Evolutionary conservation across 441 rosid genomes (phyloP), one percentile per base, ranked within the genome.

Genomic region (California macrophylla): DNA sequence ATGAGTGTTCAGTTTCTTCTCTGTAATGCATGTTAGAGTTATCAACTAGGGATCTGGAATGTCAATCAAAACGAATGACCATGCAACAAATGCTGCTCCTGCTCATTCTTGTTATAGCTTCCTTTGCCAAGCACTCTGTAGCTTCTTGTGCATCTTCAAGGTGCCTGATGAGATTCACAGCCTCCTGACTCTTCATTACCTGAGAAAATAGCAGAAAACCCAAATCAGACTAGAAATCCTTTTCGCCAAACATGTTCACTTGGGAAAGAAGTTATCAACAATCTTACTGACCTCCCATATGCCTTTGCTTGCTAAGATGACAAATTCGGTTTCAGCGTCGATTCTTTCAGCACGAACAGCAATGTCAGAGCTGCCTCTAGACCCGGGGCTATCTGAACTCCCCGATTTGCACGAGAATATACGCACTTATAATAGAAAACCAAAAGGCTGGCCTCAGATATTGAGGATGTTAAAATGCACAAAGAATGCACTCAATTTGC

Each of bases 121-220:
- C 97, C 69, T 84, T 87, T 21, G 95, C 82, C 65, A 91, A 79
- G 75, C 90, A 86, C 69, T 86, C 83, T 0, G 95, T 89, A 26
- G 97, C 97, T 82, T 81, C 84, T 79, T 83, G 84, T 34, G 97
- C 87, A 82, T 86, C 86, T 69, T 84, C 84, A 0, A 89, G 64
- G 74, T 89, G 91, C 80, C 89, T 77, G 28, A 86, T 79, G 58
- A 91, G 82, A 71, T 75, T 83, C 72, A 86, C 85, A 21, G 95
- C 93, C 76, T 91, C 97, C 77, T 91, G 93, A 71, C 75, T 86
- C 72, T 81, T 91, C 90, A 89, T 89, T 71, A 86, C 95, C 94
- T 90, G 75, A 18, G n/a, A n/a, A n/a, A n/a, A n/a, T n/a, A n/a
- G n/a, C n/a, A n/a, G n/a, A n/a, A n/a, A n/a, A n/a, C n/a, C 61